Evolutionary conservation across 2,329 filamentous ascomycete genomes (phyloP), one percentile per base, ranked within the genome.

Genomic region (Fusarium ramigenum): DNA sequence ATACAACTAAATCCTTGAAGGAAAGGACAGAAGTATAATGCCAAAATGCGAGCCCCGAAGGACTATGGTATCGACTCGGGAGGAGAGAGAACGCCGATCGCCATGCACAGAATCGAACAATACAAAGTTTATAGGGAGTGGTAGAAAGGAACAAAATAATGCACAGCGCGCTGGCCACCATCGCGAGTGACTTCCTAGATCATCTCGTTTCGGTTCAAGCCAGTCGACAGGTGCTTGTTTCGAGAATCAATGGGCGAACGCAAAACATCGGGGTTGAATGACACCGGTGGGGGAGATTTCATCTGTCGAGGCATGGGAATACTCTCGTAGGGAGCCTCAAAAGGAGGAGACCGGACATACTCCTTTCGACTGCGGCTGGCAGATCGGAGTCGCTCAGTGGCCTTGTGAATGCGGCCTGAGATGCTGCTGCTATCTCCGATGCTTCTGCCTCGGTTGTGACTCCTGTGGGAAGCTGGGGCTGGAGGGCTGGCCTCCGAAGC

Each of bases 341-440:
- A 70, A 9, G 72, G 69, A 12, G 78, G 76, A 36, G 75, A 79
- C 69, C 74, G 67, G 11, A 60, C 53, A 37, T 76, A 71, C 68
- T 84, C 85, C 73, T 87, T 88, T 47, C 86, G 85, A 57, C 85
- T 86, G 21, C 89, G 87, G 78, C 89, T 91, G 4, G 84, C 89
- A 8, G 89, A 91, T 25, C 89, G 86, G 77, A 91, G 86, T 53
- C 88, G 86, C 75, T 91, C 89, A 0, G 89, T 89, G 0, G 88
- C 88, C 52, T 89, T 88, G 66, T 85, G 86, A 70, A 90, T 80
- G 37, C 89, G 87, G 7, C 85, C 85, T 5, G 87, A 83, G 66
- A 91, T 83, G 78, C 85, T 83, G 70, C 83, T 84, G 58, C 83
- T 84, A 57, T 89, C 87, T 36, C 83, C 85, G 67, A 81, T 85